Conservation (phyloP, 257 asterid genomes). For the Mentha longifolia region DNA sequence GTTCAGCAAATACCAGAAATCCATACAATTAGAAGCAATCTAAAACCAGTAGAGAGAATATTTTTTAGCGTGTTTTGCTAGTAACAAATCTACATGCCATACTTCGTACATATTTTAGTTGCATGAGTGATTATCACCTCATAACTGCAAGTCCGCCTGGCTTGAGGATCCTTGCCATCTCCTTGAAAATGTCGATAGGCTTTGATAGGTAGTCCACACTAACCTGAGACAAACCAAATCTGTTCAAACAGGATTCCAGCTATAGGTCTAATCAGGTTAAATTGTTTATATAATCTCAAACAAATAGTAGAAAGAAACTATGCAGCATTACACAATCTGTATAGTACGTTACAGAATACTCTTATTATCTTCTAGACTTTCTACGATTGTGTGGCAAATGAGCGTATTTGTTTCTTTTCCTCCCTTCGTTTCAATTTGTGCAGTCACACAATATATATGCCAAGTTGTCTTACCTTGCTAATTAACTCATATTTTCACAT, state of each 20-base stretch:
- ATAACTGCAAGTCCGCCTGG: slow-evolving; percentile 92
- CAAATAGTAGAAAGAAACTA: not conserved
- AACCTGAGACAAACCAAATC: slow-evolving; percentile 56
- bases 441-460: too few relatives aligned
- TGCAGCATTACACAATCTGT: not conserved
- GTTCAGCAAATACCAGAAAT: not conserved
- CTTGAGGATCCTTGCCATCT: slow-evolving; percentile 82
- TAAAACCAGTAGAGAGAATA: slow-evolving; percentile 15
- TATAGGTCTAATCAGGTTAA: not conserved
- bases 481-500: not conserved
- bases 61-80: not conserved
- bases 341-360: not conserved
- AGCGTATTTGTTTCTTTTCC: not conserved
- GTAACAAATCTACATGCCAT: not conserved
- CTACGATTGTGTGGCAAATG: not conserved
- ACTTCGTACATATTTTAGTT: slow-evolving; percentile 21
- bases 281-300: not conserved
- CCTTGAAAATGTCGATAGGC: slow-evolving; percentile 88
- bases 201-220: slow-evolving; percentile 93
- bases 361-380: not conserved
- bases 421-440: too few relatives aligned
- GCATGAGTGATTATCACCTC: slow-evolving; percentile 50
- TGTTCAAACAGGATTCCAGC: not conserved
- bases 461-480: too few relatives aligned
- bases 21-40: slow-evolving; percentile 13